phyloP scores from a whole-genome alignment of 1,284 basidiomycete genomes.

The Ustilago esculenta region DNA sequence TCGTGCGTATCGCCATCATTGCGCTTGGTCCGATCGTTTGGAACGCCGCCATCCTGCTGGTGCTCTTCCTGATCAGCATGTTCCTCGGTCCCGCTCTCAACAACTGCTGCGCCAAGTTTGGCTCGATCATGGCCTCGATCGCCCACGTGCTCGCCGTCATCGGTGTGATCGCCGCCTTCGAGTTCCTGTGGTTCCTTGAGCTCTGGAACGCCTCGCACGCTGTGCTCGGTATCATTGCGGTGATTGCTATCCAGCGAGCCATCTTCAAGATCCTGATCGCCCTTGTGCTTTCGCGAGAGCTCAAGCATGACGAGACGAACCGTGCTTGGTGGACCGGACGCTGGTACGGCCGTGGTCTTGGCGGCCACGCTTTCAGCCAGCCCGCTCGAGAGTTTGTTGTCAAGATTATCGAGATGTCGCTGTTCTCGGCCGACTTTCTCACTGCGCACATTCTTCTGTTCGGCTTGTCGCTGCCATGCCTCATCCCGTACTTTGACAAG shows the following conservation, averaged over 20 bases:
- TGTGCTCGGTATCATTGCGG: conserved; percentile 70
- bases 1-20: conserved; percentile 92
- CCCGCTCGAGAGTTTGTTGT: conserved; percentile 66
- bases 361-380: conserved; percentile 66
- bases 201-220: conserved; percentile 90
- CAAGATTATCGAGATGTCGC: conserved; percentile 67
- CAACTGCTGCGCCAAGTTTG: conserved; percentile 70
- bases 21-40: conserved; percentile 93
- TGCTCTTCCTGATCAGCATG: conserved; percentile 87
- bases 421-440: conserved; percentile 65
- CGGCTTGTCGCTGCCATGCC: conserved; percentile 71
- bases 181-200: conserved; percentile 86
- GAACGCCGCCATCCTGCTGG: conserved; percentile 87
- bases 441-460: conserved; percentile 64
- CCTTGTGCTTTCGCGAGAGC: conserved; percentile 64
- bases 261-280: conserved; percentile 67
- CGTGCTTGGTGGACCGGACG: conserved; percentile 67
- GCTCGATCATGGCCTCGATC: conserved; percentile 65
- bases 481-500: conserved; percentile 57
- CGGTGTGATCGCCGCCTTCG: conserved; percentile 60
- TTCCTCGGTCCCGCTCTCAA: conserved; percentile 93
- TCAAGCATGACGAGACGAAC: conserved; percentile 68
- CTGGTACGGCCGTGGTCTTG: conserved; percentile 66
- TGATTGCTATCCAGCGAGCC: conserved; percentile 66
- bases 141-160: conserved; percentile 64